phyloP scores from a whole-genome alignment of 2,329 filamentous ascomycete species.

The Xylaria sp. region DNA sequence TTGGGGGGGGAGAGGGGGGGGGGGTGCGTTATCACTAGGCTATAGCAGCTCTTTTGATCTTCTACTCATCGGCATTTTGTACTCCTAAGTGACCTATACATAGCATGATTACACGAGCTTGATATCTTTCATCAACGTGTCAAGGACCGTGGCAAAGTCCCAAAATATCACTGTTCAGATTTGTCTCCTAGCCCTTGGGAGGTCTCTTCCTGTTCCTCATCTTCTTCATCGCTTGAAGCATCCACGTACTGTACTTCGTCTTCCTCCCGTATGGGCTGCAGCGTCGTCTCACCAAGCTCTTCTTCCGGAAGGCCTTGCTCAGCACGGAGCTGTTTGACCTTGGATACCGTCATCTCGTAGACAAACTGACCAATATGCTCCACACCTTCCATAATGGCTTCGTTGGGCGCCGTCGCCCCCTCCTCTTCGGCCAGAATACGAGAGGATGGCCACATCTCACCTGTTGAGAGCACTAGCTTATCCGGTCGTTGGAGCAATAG shows the following conservation, averaged over 20 bases:
- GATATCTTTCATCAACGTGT: not conserved
- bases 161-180: constrained; percentile 24
- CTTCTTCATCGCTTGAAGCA: constrained; percentile 43
- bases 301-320: constrained; percentile 50
- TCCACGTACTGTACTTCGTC: constrained; percentile 45
- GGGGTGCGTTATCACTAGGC: too few relatives aligned
- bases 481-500: constrained; percentile 80
- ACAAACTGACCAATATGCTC: constrained; percentile 98
- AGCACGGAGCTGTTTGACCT: constrained; percentile 60
- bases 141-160: not conserved
- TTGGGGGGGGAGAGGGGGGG: too few relatives aligned
- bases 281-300: constrained; percentile 25
- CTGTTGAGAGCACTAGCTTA: constrained; percentile 82
- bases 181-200: constrained; percentile 29
- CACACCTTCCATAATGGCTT: constrained; percentile 84
- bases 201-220: constrained; percentile 40
- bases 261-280: constrained; percentile 48
- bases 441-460: constrained; percentile 83
- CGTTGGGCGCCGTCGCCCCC: constrained; percentile 62
- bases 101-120: constrained; percentile 13
- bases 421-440: constrained; percentile 61
- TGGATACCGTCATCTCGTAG: constrained; percentile 88
- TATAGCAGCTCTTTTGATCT: not conserved
- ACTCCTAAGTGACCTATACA: constrained; percentile 16
- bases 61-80: not conserved